Conservation (phyloP, 2,329 filamentous ascomycete genomes). For the Aureobasidium melanogenum region DNA sequence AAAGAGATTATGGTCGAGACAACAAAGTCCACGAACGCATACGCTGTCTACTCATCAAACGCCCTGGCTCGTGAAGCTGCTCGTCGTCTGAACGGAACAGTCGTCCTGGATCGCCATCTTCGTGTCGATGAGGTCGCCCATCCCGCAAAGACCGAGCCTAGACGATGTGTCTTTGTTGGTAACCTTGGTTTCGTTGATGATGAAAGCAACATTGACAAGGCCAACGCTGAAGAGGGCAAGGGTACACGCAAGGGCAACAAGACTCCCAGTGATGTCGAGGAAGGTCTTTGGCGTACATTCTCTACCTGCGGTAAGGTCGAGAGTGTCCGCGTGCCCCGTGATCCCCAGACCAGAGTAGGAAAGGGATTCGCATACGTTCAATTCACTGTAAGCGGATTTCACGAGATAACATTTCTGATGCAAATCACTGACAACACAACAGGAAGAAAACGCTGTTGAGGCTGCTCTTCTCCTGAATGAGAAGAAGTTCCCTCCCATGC, state of each 20-base stretch:
- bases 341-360: slow-evolving; percentile 81
- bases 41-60: slow-evolving; percentile 74
- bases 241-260: slow-evolving; percentile 60
- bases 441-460: slow-evolving; percentile 78
- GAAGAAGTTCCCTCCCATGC: slow-evolving; percentile 88
- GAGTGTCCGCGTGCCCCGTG: slow-evolving; percentile 84
- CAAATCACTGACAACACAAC: background rate
- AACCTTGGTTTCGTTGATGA: slow-evolving; percentile 96
- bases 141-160: slow-evolving; percentile 71
- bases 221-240: slow-evolving; percentile 52
- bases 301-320: slow-evolving; percentile 73
- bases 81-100: slow-evolving; percentile 69
- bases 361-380: slow-evolving; percentile 98
- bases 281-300: slow-evolving; percentile 83
- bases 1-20: slow-evolving; percentile 86
- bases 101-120: slow-evolving; percentile 78
- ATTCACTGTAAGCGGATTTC: slow-evolving; percentile 47
- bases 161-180: slow-evolving; percentile 89
- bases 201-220: slow-evolving; percentile 57
- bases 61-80: slow-evolving; percentile 69
- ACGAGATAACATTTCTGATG: background rate
- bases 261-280: slow-evolving; percentile 74
- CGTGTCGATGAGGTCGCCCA: slow-evolving; percentile 87
- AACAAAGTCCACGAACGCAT: slow-evolving; percentile 88
- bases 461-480: slow-evolving; percentile 79